Evolutionary conservation across 495 filamentous ascomycete species (phyloP).

Genomic region (Penicillium lividum): DNA sequence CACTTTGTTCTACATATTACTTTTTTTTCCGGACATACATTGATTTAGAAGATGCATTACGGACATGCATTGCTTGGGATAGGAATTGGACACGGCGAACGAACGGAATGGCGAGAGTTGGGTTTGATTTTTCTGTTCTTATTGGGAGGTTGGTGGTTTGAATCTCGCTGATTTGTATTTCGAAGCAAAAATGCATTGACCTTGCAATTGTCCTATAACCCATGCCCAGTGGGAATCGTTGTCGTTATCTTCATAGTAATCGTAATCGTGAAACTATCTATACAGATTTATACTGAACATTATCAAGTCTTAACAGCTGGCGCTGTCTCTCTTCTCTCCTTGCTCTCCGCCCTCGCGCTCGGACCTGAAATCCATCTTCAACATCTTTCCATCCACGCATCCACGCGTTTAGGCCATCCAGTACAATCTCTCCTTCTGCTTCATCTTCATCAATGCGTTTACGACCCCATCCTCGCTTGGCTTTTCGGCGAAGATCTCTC

Average conservation of each 20-base stretch:
- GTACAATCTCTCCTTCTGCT: slow-evolving; percentile 28
- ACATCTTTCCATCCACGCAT: slow-evolving; percentile 46
- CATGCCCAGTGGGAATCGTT: not conserved
- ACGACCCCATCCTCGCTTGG: slow-evolving; percentile 21
- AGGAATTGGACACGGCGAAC: slow-evolving; percentile 31
- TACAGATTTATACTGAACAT: not conserved
- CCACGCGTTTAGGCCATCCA: slow-evolving; percentile 43
- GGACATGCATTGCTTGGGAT: slow-evolving; percentile 37
- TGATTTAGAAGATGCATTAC: slow-evolving; percentile 41
- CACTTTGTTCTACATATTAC: slow-evolving; percentile 19
- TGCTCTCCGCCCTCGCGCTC: slow-evolving; percentile 26
- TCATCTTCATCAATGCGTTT: slow-evolving; percentile 14
- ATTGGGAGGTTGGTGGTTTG: slow-evolving; percentile 7
- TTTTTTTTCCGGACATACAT: slow-evolving; percentile 31
- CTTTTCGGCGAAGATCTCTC: slow-evolving; percentile 10
- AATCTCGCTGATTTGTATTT: slow-evolving; percentile 10
- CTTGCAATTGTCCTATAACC: not conserved
- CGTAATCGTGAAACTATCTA: not conserved
- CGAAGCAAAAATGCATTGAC: slow-evolving; percentile 15
- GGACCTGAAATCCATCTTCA: slow-evolving; percentile 36
- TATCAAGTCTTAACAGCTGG: slow-evolving; percentile 4
- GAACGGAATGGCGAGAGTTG: slow-evolving; percentile 34
- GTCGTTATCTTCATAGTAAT: slow-evolving; percentile 4
- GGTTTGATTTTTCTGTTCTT: slow-evolving; percentile 14
- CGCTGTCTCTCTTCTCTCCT: slow-evolving; percentile 28